These are phyloP conservation scores for Aphanomyces euteiches DNA, from an alignment of 352 stramenopile genomes.

Conservation along the genomic window DNA sequence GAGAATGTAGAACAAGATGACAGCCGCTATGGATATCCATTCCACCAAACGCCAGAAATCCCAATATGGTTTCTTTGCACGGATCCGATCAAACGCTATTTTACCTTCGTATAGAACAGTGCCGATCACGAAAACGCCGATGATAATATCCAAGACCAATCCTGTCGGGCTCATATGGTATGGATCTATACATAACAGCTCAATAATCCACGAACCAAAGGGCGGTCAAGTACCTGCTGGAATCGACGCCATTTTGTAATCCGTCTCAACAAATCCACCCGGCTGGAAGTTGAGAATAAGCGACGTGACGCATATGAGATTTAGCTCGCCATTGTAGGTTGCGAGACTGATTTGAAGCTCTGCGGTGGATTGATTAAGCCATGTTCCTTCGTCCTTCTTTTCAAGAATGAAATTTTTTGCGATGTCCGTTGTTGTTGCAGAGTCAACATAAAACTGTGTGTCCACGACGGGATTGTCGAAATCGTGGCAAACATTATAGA, in stretches of 20 bases:
- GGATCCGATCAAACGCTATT: slow-evolving; percentile 28
- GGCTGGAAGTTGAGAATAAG: slow-evolving; percentile 39
- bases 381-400: slow-evolving; percentile 37
- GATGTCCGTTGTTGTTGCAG: slow-evolving; percentile 42
- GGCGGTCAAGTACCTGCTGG: background rate
- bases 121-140: slow-evolving; percentile 38
- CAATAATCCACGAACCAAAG: slow-evolving; percentile 35
- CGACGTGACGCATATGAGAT: slow-evolving; percentile 44
- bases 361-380: slow-evolving; percentile 43
- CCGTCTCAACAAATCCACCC: slow-evolving; percentile 37
- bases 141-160: slow-evolving; percentile 39
- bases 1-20: slow-evolving; percentile 19
- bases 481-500: slow-evolving; percentile 53
- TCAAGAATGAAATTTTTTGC: slow-evolving; percentile 33
- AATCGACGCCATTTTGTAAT: background rate
- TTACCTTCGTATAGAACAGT: slow-evolving; percentile 30
- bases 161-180: slow-evolving; percentile 33
- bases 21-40: background rate
- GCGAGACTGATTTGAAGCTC: slow-evolving; percentile 46
- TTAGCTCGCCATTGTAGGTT: slow-evolving; percentile 53
- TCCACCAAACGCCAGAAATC: slow-evolving; percentile 33
- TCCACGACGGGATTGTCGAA: slow-evolving; percentile 29
- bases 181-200: slow-evolving; percentile 38
- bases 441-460: slow-evolving; percentile 39
- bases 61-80: slow-evolving; percentile 2